These are phyloP conservation scores for Fraxinus excelsior DNA, from an alignment of 257 asterid genomes.

Conservation along the genomic window DNA sequence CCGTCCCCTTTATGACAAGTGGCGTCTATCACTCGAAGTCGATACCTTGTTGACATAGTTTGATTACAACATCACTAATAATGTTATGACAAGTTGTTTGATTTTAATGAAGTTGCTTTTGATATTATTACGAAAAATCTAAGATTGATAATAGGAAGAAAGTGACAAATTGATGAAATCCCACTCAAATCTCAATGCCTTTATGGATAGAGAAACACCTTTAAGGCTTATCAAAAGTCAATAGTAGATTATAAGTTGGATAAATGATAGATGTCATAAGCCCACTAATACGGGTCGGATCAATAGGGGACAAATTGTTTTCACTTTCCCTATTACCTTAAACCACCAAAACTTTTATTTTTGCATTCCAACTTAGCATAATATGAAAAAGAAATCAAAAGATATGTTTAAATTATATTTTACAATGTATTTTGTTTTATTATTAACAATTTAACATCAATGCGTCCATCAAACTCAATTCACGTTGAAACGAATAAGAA, in stretches of 20 bases:
- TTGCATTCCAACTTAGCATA: too few relatives aligned
- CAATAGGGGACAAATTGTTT: slow-evolving; percentile 7
- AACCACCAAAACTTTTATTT: too few relatives aligned
- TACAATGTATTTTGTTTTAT: too few relatives aligned
- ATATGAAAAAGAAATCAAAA: too few relatives aligned
- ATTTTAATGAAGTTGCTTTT: neutral
- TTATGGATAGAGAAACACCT: neutral
- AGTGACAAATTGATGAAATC: slow-evolving; percentile 18
- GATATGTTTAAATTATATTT: too few relatives aligned
- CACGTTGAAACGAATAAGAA: too few relatives aligned
- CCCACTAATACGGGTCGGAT: too few relatives aligned
- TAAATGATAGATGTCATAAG: slow-evolving; percentile 1
- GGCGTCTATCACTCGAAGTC: neutral
- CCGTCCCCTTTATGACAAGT: neutral
- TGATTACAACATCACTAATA: neutral
- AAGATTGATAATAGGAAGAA: neutral
- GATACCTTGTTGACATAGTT: neutral
- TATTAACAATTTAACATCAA: too few relatives aligned
- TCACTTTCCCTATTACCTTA: too few relatives aligned
- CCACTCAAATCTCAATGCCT: slow-evolving; percentile 19
- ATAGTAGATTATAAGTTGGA: slow-evolving; percentile 26
- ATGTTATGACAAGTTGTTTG: neutral
- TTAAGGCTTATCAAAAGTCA: neutral
- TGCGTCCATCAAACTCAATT: too few relatives aligned
- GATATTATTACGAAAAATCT: neutral